Evolutionary conservation across 345 rosid genomes (phyloP).

Genomic region (Ailanthus altissimus): DNA sequence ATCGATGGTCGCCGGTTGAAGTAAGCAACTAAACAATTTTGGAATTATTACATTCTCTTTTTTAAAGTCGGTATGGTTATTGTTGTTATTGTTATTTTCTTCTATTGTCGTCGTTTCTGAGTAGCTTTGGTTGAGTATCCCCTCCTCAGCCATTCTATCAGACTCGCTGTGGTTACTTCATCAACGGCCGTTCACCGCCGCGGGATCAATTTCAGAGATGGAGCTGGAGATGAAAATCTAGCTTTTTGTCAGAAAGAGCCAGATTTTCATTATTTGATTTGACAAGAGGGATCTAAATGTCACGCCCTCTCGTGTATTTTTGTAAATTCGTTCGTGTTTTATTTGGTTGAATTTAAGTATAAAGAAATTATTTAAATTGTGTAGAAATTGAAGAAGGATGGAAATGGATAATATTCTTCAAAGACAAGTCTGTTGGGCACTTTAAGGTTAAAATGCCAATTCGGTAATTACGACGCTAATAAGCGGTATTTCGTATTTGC

Average conservation of each 20-base stretch:
- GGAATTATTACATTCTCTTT: slow-evolving; percentile 49
- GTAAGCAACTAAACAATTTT: slow-evolving; percentile 72
- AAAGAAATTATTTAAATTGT: neutral
- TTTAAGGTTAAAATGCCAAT: neutral
- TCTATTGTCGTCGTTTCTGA: slow-evolving; percentile 10
- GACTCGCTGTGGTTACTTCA: slow-evolving; percentile 27
- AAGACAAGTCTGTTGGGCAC: neutral
- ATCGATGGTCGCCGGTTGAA: slow-evolving; percentile 64
- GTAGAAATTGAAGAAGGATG: neutral
- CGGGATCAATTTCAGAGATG: neutral
- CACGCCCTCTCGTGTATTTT: too few relatives aligned
- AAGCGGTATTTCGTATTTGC: neutral
- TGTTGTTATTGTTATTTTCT: slow-evolving; percentile 19
- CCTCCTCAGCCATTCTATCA: slow-evolving; percentile 49
- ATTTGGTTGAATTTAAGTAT: neutral
- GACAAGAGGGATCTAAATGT: neutral
- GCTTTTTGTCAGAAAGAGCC: neutral
- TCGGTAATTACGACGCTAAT: neutral
- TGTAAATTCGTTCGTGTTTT: neutral
- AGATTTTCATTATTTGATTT: neutral
- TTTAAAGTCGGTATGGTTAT: neutral
- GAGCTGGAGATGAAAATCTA: neutral
- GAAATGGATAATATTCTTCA: neutral
- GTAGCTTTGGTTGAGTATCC: slow-evolving; percentile 23
- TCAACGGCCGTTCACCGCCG: slow-evolving; percentile 19